These are phyloP conservation scores for Actinomortierella ambigua DNA, from an alignment of 371 early-diverging fungal genomes.

Conservation along the genomic window DNA sequence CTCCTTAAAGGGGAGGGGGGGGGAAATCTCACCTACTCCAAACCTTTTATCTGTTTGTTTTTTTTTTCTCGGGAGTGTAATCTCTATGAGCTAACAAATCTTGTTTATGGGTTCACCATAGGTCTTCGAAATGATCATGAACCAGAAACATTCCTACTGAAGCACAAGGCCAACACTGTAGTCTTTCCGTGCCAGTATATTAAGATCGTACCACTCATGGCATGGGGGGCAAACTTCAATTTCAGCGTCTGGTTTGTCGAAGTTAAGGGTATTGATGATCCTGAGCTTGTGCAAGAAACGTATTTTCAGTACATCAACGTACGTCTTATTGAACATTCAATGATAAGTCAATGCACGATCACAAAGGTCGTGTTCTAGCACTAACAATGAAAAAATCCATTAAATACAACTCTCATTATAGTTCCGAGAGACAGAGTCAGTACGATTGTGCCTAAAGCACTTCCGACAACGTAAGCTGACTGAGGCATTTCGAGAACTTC, in stretches of 20 bases:
- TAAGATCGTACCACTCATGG: constrained; percentile 90
- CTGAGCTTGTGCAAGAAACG: constrained; percentile 64
- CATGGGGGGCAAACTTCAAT: constrained; percentile 94
- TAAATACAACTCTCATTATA: constrained; percentile 15
- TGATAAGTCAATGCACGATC: too few relatives aligned
- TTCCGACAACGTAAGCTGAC: constrained; percentile 83
- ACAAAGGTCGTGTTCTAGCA: too few relatives aligned
- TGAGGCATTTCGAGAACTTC: constrained; percentile 73
- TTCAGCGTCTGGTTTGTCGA: constrained; percentile 96
- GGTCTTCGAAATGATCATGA: constrained; percentile 89
- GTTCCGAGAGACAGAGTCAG: constrained; percentile 79
- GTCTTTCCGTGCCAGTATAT: constrained; percentile 88
- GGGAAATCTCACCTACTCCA: too few relatives aligned
- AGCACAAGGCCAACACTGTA: constrained; percentile 64
- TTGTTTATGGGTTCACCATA: constrained; percentile 14
- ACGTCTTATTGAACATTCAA: constrained; percentile 33
- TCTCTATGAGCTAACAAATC: neutral
- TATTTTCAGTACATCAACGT: constrained; percentile 71
- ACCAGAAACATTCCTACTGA: constrained; percentile 88
- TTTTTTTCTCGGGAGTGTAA: neutral
- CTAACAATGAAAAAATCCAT: too few relatives aligned
- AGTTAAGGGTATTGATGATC: constrained; percentile 77
- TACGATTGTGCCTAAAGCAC: constrained; percentile 87
- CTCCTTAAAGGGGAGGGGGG: too few relatives aligned
- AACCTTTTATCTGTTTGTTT: constrained; percentile 1